A percentile compares a stretch with the other conserved stretches of the same genome.
These are phyloP conservation scores for Pholiota conissans DNA, from an alignment of 768 basidiomycete genomes.

Conservation along the genomic window DNA sequence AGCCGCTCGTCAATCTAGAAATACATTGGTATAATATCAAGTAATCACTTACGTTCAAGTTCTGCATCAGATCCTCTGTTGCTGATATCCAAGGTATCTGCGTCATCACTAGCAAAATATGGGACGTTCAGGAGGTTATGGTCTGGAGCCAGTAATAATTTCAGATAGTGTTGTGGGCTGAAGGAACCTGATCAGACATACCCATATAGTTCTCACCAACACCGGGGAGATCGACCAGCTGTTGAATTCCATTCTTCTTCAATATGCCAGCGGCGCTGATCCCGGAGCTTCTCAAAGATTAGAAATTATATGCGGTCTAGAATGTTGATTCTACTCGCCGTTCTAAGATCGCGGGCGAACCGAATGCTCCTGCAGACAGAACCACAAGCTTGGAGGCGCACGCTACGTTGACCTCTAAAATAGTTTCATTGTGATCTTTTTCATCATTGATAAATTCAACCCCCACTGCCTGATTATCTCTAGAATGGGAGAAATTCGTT, in stretches of 20 bases:
- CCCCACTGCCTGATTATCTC: conserved; percentile 43
- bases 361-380: conserved; percentile 51
- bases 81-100: conserved; percentile 47
- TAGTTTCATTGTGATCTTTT: conserved; percentile 18
- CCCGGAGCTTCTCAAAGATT: conserved; percentile 32
- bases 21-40: neutral
- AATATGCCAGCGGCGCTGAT: conserved; percentile 58
- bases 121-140: conserved; percentile 36
- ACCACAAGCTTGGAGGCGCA: conserved; percentile 39
- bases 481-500: conserved; percentile 11
- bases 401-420: neutral
- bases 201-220: conserved; percentile 71
- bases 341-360: conserved; percentile 54
- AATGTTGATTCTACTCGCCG: neutral
- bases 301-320: neutral
- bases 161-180: neutral
- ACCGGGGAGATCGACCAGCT: conserved; percentile 63
- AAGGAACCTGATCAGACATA: conserved; percentile 11
- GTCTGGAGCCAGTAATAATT: conserved; percentile 25
- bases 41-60: neutral
- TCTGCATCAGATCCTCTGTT: conserved; percentile 36
- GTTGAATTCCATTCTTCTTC: conserved; percentile 42
- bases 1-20: too few relatives aligned
- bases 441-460: conserved; percentile 53
- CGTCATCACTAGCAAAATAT: conserved; percentile 42